Evolutionary conservation across 2,329 filamentous ascomycete genomes (phyloP).

Genomic region (Ceratocystis diversiconidia): DNA sequence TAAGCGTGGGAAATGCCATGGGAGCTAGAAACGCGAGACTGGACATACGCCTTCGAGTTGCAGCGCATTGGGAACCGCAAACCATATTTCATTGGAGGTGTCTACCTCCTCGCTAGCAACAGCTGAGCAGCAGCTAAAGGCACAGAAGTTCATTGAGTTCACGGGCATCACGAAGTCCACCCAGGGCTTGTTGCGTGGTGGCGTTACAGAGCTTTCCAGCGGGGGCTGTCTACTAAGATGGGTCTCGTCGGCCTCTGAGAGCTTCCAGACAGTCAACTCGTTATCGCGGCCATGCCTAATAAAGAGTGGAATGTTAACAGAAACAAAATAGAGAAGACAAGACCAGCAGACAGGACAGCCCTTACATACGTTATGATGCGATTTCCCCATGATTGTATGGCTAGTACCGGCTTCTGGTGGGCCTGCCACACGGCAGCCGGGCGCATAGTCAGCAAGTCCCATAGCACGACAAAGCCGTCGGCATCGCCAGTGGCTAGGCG

Average conservation of each 20-base stretch:
- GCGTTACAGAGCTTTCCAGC: conserved; percentile 40
- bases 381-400: conserved; percentile 57
- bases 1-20: neutral
- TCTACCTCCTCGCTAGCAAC: conserved; percentile 21
- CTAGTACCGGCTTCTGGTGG: conserved; percentile 64
- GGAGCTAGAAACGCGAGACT: neutral
- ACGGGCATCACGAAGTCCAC: conserved; percentile 71
- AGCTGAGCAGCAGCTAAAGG: conserved; percentile 51
- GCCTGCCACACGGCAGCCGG: conserved; percentile 75
- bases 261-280: conserved; percentile 70
- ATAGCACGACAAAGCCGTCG: conserved; percentile 75
- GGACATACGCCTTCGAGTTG: conserved; percentile 51
- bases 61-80: conserved; percentile 70
- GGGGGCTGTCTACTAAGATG: conserved; percentile 55
- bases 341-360: neutral
- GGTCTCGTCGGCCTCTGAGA: conserved; percentile 46
- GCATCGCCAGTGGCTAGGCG: conserved; percentile 77
- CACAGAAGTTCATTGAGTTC: conserved; percentile 91
- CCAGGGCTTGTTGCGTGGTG: conserved; percentile 55
- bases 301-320: neutral
- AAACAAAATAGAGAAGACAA: neutral
- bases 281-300: conserved; percentile 79
- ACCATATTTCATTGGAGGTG: conserved; percentile 36
- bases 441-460: conserved; percentile 71
- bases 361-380: conserved; percentile 68